A percentile compares a stretch with the other conserved stretches of the same genome.
Conservation (phyloP, 768 basidiomycete species). For the Tricholoma matsutake region DNA sequence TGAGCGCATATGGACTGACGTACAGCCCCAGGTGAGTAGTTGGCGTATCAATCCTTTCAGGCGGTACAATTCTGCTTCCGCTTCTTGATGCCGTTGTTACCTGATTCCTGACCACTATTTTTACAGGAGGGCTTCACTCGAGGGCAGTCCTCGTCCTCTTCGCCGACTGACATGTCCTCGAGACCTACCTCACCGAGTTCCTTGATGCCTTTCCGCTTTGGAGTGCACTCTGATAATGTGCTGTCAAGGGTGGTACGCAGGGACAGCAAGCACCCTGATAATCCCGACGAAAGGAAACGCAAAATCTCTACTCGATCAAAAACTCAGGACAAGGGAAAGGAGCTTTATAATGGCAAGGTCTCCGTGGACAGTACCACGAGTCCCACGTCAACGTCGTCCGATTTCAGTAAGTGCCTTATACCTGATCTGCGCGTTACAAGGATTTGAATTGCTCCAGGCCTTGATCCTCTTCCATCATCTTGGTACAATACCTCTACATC, state of each 20-base stretch:
- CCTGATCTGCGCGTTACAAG: background rate
- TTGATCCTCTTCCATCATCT: constrained; percentile 20
- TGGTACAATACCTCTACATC: constrained; percentile 19
- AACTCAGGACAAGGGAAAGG: constrained; percentile 31
- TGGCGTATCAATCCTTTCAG: constrained; percentile 7
- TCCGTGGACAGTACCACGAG: constrained; percentile 17
- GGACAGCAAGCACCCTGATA: constrained; percentile 11
- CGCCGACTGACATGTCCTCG: constrained; percentile 17
- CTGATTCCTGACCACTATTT: constrained; percentile 16
- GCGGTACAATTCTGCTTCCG: constrained; percentile 18
- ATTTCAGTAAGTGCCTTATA: constrained; percentile 17
- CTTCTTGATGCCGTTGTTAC: constrained; percentile 12
- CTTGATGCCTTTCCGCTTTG: constrained; percentile 22
- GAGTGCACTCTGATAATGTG: constrained; percentile 13
- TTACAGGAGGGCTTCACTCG: constrained; percentile 13
- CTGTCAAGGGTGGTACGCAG: constrained; percentile 15
- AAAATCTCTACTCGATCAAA: constrained; percentile 20
- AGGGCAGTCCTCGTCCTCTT: constrained; percentile 17
- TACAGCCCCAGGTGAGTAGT: constrained; percentile 14
- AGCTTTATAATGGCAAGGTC: constrained; percentile 18
- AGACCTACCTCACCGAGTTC: constrained; percentile 24
- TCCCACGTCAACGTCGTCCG: constrained; percentile 12
- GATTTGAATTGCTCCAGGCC: background rate
- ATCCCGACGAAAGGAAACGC: constrained; percentile 18
- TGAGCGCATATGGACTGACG: constrained; percentile 7